Evolutionary conservation across 305 asterid genomes (phyloP).

Genomic region (Solanum hybrid): DNA sequence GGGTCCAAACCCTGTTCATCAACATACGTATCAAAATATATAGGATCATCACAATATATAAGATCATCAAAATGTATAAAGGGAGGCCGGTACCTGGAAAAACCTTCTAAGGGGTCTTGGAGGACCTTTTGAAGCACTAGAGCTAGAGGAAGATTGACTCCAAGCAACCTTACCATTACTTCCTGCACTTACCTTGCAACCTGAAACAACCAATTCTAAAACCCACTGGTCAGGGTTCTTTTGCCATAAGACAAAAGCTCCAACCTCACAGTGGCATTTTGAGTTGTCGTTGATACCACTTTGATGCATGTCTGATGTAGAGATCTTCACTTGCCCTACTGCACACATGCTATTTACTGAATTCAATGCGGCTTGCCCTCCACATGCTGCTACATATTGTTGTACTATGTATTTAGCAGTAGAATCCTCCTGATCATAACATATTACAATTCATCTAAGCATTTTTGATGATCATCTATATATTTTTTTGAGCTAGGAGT

Average conservation of each 20-base stretch:
- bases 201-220: constrained; percentile 60
- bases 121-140: constrained; percentile 56
- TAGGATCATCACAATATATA: no score
- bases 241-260: constrained; percentile 86
- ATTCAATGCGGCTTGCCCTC: constrained; percentile 59
- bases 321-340: constrained; percentile 63
- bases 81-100: constrained; percentile 39
- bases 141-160: constrained; percentile 79
- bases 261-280: constrained; percentile 44
- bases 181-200: constrained; percentile 69
- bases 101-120: constrained; percentile 74
- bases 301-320: constrained; percentile 43
- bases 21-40: neutral
- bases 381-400: constrained; percentile 80
- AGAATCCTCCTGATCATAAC: constrained; percentile 57
- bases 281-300: constrained; percentile 34
- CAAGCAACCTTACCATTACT: constrained; percentile 69
- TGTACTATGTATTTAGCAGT: constrained; percentile 82
- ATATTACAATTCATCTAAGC: neutral
- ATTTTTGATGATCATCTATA: neutral
- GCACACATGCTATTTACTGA: constrained; percentile 70
- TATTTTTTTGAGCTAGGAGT: neutral
- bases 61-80: neutral
- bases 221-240: constrained; percentile 79
- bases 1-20: constrained; percentile 65